These are phyloP conservation scores for Botryosphaeria dothidea DNA, from an alignment of 2,329 filamentous ascomycete genomes.

Conservation along the genomic window DNA sequence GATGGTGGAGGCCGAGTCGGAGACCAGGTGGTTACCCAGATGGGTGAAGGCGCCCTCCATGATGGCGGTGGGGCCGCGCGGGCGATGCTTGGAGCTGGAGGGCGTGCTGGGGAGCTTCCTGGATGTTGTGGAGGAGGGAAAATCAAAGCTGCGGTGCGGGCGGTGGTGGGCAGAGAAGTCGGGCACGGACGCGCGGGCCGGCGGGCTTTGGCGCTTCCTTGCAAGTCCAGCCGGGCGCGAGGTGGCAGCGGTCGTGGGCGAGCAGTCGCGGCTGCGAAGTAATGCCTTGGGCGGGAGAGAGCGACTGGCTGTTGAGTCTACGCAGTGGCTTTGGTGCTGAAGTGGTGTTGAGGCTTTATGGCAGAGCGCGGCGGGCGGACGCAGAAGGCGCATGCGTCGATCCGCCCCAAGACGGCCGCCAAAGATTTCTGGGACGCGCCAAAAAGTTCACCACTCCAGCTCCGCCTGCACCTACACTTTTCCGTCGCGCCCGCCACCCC, in stretches of 20 bases:
- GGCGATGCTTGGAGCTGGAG: slow-evolving; percentile 20
- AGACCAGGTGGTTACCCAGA: slow-evolving; percentile 82
- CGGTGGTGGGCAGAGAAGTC: slow-evolving; percentile 16
- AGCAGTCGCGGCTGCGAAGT: not conserved
- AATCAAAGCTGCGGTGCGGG: slow-evolving; percentile 17
- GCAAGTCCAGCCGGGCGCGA: not conserved
- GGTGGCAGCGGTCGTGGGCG: not conserved
- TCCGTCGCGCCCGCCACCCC: not conserved
- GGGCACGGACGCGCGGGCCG: slow-evolving; percentile 9
- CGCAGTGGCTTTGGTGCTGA: not conserved
- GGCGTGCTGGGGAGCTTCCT: slow-evolving; percentile 14
- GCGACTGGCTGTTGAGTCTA: not conserved
- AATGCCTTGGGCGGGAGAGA: not conserved
- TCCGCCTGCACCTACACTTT: not conserved
- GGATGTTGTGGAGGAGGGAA: slow-evolving; percentile 15
- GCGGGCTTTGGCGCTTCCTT: not conserved
- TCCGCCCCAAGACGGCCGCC: not conserved
- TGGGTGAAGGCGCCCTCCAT: slow-evolving; percentile 91
- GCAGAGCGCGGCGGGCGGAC: not conserved
- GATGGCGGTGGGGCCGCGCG: slow-evolving; percentile 22
- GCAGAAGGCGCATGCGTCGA: slow-evolving; percentile 11
- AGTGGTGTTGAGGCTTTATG: slow-evolving; percentile 4
- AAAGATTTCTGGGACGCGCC: slow-evolving; percentile 5
- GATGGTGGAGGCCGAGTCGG: slow-evolving; percentile 81
- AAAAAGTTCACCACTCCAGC: slow-evolving; percentile 14